A percentile compares a stretch with the other conserved stretches of the same genome.
Evolutionary conservation across 345 rosid species (phyloP).

Genomic region (Diplotaxis tenuifolia): DNA sequence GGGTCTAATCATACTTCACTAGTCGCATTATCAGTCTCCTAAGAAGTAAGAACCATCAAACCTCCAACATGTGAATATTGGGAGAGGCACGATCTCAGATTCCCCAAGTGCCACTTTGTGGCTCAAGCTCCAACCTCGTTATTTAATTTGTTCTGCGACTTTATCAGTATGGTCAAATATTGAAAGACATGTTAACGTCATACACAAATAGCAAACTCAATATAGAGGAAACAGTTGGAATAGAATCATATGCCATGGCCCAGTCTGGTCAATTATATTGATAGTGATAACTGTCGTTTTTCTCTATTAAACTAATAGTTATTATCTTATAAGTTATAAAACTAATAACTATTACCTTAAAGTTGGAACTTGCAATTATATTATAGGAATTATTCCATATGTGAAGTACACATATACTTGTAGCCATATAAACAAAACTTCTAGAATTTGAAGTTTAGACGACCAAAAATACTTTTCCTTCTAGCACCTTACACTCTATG

Average conservation of each 20-base stretch:
- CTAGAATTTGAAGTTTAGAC: too few relatives aligned
- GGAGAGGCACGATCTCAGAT: not conserved
- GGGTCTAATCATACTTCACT: not conserved
- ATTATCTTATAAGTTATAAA: not conserved
- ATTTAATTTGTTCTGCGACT: not conserved
- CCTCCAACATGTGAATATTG: not conserved
- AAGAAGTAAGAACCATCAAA: not conserved
- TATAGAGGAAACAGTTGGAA: slow-evolving; percentile 27
- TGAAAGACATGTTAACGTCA: slow-evolving; percentile 15
- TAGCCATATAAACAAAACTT: not conserved
- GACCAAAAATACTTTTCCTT: too few relatives aligned
- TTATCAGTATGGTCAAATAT: slow-evolving; percentile 6
- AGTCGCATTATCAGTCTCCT: not conserved
- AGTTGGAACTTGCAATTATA: not conserved
- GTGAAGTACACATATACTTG: not conserved
- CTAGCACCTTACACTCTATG: too few relatives aligned
- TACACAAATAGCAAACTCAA: not conserved
- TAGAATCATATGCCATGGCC: slow-evolving; percentile 35
- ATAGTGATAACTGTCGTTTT: slow-evolving; percentile 2
- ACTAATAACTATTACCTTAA: not conserved
- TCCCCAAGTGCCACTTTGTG: not conserved
- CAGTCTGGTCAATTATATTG: slow-evolving; percentile 30
- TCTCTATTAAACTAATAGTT: slow-evolving; percentile 5
- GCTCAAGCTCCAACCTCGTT: not conserved
- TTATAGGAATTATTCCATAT: not conserved